These are phyloP conservation scores for Pelargonium australe DNA, from an alignment of 441 rosid genomes.

Conservation along the genomic window DNA sequence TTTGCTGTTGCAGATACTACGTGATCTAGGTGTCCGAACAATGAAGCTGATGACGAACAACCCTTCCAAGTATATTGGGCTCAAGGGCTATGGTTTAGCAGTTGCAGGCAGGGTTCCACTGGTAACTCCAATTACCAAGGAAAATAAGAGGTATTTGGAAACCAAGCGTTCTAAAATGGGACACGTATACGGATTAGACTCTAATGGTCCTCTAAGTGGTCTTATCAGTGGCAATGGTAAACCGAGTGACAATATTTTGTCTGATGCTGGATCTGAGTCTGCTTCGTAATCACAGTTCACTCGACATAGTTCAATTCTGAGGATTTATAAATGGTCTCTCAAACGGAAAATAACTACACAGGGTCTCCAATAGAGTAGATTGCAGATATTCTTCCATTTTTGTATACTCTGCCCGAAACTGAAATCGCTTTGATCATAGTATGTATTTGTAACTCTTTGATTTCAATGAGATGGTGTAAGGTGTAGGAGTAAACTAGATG, in stretches of 20 bases:
- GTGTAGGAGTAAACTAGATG: too few species aligned
- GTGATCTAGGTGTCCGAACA: slow-evolving; percentile 18
- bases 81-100: slow-evolving; percentile 20
- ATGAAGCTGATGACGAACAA: slow-evolving; percentile 24
- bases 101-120: slow-evolving; percentile 19
- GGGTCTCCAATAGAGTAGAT: too few species aligned
- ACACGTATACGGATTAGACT: slow-evolving; percentile 53
- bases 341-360: too few species aligned
- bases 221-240: slow-evolving; percentile 24
- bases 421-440: too few species aligned
- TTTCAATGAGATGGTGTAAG: too few species aligned
- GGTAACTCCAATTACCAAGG: slow-evolving; percentile 17
- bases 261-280: slow-evolving; percentile 21
- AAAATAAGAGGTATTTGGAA: slow-evolving; percentile 20
- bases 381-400: neutral
- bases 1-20: slow-evolving; percentile 12
- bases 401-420: neutral
- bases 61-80: slow-evolving; percentile 13
- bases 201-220: slow-evolving; percentile 29
- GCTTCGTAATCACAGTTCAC: neutral
- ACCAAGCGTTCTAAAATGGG: slow-evolving; percentile 25
- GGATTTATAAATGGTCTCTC: neutral
- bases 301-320: neutral
- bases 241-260: slow-evolving; percentile 4
- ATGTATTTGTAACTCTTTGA: too few species aligned